Base-by-base conservation (phyloP, 768 basidiomycete genomes). In the Lactifluus echinatus region DNA sequence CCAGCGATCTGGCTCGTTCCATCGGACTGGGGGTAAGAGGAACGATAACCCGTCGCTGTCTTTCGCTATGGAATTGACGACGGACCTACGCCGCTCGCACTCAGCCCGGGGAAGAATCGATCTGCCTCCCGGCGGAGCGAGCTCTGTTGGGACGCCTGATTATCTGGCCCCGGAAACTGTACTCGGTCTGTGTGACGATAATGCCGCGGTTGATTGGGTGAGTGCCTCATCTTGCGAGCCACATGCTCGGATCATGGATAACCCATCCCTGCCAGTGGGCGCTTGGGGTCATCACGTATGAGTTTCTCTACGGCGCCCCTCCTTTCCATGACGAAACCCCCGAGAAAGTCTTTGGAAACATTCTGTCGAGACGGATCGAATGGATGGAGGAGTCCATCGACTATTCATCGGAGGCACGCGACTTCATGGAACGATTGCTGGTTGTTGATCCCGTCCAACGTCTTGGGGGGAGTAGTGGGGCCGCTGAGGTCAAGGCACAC, bases 251-350 rank as follows among this genome's bases (percentile, higher is more conserved):
- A 6, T 15, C 24, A 19, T 55, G 21, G 42, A 64, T 67, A 24
- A 65, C 40, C n/a, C 50, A 29, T n/a, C 8, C 56, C 24, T 50
- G 47, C 62, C 69, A 96, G 96, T 99, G 96, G 96, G 95, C 96
- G 12, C 79, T 99, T 28, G 96, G 96, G 58, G 93, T 97, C 42
- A 94, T 99, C 68, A 90, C 92, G 29, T 98, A 99, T 69, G 96
- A 99, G 74, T 97, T 99, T 72, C 72, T 98, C 34, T 98, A 93
- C 63, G 94, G 96, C 3, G 82, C 93, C 31, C 96, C 96, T 24
- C 96, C 96, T 2, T 99, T 99, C 79, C 93, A 98, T 66, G 95
- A 91, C 47, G 93, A 97, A 59, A 89, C 90, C 7, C 95, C 96
- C 0, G 93, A 96, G 70, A 90, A 89, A 72, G 94, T 99, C 4